phyloP scores from a whole-genome alignment of 139 green algal species.

The Tetraselmis striata region DNA sequence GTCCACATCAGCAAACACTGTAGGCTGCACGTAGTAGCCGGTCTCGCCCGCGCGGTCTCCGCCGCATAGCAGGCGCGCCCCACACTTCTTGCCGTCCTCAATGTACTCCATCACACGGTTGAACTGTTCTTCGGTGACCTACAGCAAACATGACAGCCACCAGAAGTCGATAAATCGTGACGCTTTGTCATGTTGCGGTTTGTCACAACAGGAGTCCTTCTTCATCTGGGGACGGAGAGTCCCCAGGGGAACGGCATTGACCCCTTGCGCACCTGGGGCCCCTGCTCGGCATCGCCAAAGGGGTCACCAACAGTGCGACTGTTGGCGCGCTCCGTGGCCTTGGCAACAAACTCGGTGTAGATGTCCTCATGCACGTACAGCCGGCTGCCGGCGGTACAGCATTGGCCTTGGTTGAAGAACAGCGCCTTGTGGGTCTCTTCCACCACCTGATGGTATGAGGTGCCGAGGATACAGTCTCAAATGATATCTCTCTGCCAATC shows the following conservation, averaged over 20 bases:
- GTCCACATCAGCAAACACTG: slow-evolving; percentile 58
- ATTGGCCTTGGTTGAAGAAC: slow-evolving; percentile 72
- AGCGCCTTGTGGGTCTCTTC: slow-evolving; percentile 54
- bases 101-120: slow-evolving; percentile 54
- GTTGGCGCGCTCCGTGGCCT: slow-evolving; percentile 24
- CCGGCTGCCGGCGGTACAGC: slow-evolving; percentile 55
- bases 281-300: slow-evolving; percentile 58
- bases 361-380: slow-evolving; percentile 61
- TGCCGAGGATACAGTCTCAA: no score
- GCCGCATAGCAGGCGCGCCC: slow-evolving; percentile 36
- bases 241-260: no score
- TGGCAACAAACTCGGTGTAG: slow-evolving; percentile 67
- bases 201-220: no score
- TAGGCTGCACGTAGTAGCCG: slow-evolving; percentile 68
- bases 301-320: slow-evolving; percentile 56
- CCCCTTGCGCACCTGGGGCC: slow-evolving; percentile 36
- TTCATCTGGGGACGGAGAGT: no score
- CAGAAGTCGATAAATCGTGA: no score
- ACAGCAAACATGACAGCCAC: slow-evolving; percentile 4
- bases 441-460: slow-evolving; percentile 35
- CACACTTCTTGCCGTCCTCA: slow-evolving; percentile 35
- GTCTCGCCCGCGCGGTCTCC: slow-evolving; percentile 25
- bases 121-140: slow-evolving; percentile 56
- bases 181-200: no score
- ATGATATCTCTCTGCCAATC: no score